Base-by-base conservation (phyloP, 108 stramenopile species). In the Skeletonema menzelii region DNA sequence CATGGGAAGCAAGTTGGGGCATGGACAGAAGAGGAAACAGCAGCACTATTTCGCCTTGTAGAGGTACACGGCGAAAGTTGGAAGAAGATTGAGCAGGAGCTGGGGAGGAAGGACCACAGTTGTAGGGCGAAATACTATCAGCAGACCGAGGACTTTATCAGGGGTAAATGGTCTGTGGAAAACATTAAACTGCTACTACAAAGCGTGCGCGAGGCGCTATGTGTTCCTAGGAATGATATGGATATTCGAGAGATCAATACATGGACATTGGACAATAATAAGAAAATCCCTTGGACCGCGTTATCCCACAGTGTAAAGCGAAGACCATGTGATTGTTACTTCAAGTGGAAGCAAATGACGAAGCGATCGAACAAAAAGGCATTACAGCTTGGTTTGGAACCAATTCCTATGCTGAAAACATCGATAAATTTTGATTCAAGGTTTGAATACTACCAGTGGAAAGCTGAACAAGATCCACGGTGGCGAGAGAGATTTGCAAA, bases 71-170 rank as follows among this genome's bases (percentile, higher is more conserved):
- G 93, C 1, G 86, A 89, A 60, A 87, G 85, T 34, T 94, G 93
- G 93, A 70, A 58, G 34, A 40, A 58, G n/a, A 89, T 94, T 56
- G 86, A 89, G 59, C 65, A 67, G 20, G 89, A 91, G 61, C 75
- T 94, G 58, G 84, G 90, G 66, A 83, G 93, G 1, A 75, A 65
- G 27, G 88, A 88, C 14, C 79, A 82, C 72, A 66, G 83, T 40
- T 94, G 93, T 64, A 83, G 93, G 8, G 86, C 83, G 66, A 94
- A 91, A 73, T 91, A 86, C 56, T 78, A n/a, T 86, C 8, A 85
- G 90, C 63, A 70, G 69, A 63, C 72, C 28, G 75, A 77, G n/a
- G 68, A 85, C 0, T 94, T 76, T 44, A 55, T 79, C n/a, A 78
- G 82, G 37, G 93, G 93, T 20, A 82, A 86, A 49, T 94, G 93